Evolutionary conservation across 139 green algal species (phyloP).

Genomic region (Chlamydomonas incerta): DNA sequence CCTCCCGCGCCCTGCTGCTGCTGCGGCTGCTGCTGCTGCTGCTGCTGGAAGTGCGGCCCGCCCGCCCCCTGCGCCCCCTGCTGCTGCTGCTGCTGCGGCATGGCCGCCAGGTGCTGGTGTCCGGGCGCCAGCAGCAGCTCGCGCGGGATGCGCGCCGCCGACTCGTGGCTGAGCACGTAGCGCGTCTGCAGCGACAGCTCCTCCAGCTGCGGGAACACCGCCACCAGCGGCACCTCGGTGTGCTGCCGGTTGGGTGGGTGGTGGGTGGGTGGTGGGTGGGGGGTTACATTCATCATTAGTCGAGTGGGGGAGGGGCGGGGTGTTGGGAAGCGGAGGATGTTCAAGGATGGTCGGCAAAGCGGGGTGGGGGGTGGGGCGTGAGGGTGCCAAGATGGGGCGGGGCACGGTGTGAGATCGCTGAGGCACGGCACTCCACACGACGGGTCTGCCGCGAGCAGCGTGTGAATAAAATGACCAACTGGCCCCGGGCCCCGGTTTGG

Average conservation of each 20-base stretch:
- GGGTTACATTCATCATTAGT: background rate
- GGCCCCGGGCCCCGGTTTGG: no score
- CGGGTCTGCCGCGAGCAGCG: no score
- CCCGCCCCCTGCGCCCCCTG: background rate
- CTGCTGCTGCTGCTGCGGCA: no score
- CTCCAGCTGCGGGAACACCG: conserved; percentile 7
- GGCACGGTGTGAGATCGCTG: no score
- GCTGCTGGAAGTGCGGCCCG: background rate
- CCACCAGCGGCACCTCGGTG: conserved; percentile 23
- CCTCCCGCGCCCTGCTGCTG: background rate
- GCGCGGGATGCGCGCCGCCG: conserved; percentile 14
- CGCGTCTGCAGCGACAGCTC: conserved; percentile 21
- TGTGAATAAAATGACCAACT: no score
- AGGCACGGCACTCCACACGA: no score
- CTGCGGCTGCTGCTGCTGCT: background rate
- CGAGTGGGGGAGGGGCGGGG: background rate
- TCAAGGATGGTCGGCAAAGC: no score
- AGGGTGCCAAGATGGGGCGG: no score
- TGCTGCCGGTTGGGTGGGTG: background rate
- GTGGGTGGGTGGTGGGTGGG: background rate
- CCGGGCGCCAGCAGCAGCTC: conserved; percentile 15
- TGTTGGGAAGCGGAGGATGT: background rate
- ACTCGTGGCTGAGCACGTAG: conserved; percentile 28
- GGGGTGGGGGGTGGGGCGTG: no score
- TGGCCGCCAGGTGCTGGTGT: background rate